Conservation (phyloP, 1,284 basidiomycete species). For the Cryptococcus sp. region DNA sequence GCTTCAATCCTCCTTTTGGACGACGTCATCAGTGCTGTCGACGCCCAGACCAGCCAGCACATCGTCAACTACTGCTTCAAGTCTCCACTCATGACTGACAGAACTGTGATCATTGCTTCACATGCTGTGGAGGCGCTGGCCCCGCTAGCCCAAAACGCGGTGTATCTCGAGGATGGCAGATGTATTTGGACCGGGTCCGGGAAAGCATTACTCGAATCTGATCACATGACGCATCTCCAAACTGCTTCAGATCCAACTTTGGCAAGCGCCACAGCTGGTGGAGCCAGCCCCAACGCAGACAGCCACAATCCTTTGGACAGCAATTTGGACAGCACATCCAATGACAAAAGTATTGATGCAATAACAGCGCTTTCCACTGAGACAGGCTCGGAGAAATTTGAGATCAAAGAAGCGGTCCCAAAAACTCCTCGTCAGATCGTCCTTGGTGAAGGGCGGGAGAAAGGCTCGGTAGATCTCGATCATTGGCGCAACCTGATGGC, state of each 20-base stretch:
- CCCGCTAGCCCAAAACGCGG: constrained; percentile 33
- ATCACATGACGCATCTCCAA: constrained; percentile 66
- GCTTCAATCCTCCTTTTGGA: constrained; percentile 43
- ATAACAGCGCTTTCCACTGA: constrained; percentile 41
- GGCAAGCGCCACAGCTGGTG: background rate
- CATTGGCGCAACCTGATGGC: constrained; percentile 76
- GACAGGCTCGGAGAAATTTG: constrained; percentile 15
- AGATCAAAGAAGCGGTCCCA: constrained; percentile 22
- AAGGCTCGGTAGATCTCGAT: constrained; percentile 68
- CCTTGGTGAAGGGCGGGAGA: constrained; percentile 80
- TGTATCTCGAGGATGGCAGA: constrained; percentile 79
- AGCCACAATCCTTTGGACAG: constrained; percentile 12
- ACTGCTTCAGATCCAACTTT: constrained; percentile 43
- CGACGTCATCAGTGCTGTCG: constrained; percentile 58
- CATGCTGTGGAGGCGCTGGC: constrained; percentile 62
- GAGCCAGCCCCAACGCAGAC: background rate
- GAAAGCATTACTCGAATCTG: constrained; percentile 64
- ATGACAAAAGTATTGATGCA: constrained; percentile 59
- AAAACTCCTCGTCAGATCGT: constrained; percentile 74
- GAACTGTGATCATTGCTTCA: constrained; percentile 85
- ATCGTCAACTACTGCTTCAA: constrained; percentile 76
- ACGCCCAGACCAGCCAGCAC: constrained; percentile 79
- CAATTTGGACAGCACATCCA: constrained; percentile 50
- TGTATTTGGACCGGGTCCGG: constrained; percentile 68
- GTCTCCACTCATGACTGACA: constrained; percentile 71